Evolutionary conservation across 2,329 filamentous ascomycete species (phyloP), one percentile per base, ranked within the genome.

Genomic region (Metarhizium sp.): DNA sequence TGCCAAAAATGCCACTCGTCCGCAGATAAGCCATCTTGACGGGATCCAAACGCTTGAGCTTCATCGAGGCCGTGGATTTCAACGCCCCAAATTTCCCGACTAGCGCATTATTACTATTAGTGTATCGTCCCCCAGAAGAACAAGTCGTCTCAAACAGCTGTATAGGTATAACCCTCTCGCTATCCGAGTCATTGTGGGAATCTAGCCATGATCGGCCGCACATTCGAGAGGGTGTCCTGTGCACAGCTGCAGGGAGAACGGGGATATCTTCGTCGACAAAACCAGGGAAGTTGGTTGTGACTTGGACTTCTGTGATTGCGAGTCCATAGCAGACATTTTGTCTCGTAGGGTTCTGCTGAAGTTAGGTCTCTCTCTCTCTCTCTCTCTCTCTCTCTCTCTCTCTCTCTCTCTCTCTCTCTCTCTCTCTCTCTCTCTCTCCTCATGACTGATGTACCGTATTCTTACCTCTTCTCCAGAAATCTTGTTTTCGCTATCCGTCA

Each of bases 21-120:
- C 80, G 77, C 34, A 83, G 71, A 60, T 83, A 84, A 5, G 80
- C 78, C 55, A 82, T 73, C 67, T 83, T 83, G 53, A 83, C 73
- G 0, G 79, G 79, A 63, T 83, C 80, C 57, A 72, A 63, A 25
- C 64, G 60, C 55, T 62, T 67, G 36, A 71, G 63, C 49, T 67
- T 70, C 42, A 65, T 50, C 0, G 67, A 69, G 1, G 68, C 67
- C 34, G 59, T 68, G 2, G 64, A 64, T 34, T 62, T 64, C 38
- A 63, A 56, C 14, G 55, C 59, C 13, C 61, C 62, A 18, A 71
- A 58, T 8, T 60, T 59, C 6, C 57, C 60, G 1, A 65, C 51
- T 1, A 67, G 32, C 25, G 25, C 25, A 2, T 59, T 63, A 2
- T 48, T 43, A 4, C 50, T 50, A 8, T 57, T 48, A 13, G 56